Conservation (phyloP, 768 basidiomycete genomes). For the Leccinum barrowsii region DNA sequence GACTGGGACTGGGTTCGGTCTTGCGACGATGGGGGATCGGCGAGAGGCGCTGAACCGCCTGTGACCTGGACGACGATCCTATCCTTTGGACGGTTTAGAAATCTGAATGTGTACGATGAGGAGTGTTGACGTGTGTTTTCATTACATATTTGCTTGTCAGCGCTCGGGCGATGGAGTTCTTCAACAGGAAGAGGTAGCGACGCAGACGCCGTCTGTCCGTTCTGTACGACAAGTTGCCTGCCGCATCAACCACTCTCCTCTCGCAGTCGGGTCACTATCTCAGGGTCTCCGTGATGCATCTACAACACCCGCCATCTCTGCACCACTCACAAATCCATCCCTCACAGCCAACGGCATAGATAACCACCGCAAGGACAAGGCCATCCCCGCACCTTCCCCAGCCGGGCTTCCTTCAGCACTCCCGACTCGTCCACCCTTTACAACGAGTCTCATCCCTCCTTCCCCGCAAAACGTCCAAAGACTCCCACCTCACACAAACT, state of each 20-base stretch:
- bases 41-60: conserved; percentile 25
- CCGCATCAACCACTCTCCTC: conserved; percentile 51
- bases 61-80: conserved; percentile 24
- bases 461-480: conserved; percentile 36
- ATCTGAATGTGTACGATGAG: background rate
- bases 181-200: conserved; percentile 57
- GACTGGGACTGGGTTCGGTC: conserved; percentile 31
- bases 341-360: conserved; percentile 71
- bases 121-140: conserved; percentile 27
- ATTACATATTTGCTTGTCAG: background rate
- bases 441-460: conserved; percentile 44
- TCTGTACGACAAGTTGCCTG: conserved; percentile 30
- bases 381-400: conserved; percentile 17
- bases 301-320: conserved; percentile 52
- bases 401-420: conserved; percentile 48
- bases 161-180: conserved; percentile 54
- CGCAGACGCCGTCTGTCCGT: conserved; percentile 61
- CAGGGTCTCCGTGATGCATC: conserved; percentile 48
- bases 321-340: conserved; percentile 80
- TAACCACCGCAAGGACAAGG: conserved; percentile 52
- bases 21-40: conserved; percentile 22
- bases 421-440: conserved; percentile 59
- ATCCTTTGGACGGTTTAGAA: conserved; percentile 25
- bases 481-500: conserved; percentile 33
- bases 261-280: conserved; percentile 51